Percentiles rank a stretch among this genome's conserved stretches.
Conservation (phyloP, 257 asterid genomes). For the Ligustrum vulgare region DNA sequence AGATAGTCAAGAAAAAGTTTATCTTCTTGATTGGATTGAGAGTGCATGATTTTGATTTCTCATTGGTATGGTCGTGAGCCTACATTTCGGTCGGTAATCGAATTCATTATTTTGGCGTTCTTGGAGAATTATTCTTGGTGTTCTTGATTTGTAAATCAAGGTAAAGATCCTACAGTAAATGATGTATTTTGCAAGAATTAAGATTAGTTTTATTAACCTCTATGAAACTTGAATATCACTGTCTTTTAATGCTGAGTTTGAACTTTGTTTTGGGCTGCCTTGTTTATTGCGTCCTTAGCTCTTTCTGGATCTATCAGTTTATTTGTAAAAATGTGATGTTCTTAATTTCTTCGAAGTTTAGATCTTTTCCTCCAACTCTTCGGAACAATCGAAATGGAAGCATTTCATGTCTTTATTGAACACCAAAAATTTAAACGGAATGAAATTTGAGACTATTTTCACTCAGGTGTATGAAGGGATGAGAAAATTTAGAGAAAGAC, state of each 20-base stretch:
- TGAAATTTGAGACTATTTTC: conserved; percentile 13
- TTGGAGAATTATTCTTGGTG: no score
- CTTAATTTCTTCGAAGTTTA: conserved; percentile 10
- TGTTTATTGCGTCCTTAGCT: conserved; percentile 18
- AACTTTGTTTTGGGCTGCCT: conserved; percentile 3
- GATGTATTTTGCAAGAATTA: conserved; percentile 27
- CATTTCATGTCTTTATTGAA: conserved; percentile 14
- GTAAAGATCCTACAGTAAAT: no score
- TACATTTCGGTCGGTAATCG: no score
- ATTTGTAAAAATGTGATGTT: conserved; percentile 16
- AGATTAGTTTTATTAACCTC: conserved; percentile 6
- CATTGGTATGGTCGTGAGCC: no score
- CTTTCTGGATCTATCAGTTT: conserved; percentile 25
- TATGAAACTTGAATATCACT: conserved; percentile 5
- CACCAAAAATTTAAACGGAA: background rate
- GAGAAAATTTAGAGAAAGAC: conserved; percentile 2
- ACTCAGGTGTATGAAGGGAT: conserved; percentile 25
- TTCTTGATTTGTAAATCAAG: no score
- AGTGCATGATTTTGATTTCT: no score
- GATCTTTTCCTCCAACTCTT: conserved; percentile 10
- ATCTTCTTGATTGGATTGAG: no score
- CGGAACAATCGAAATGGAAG: conserved; percentile 10
- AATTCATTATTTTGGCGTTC: no score
- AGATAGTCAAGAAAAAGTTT: no score
- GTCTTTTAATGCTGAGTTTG: background rate